Conservation (phyloP, 1,284 basidiomycete species). For the Cerrena zonata region DNA sequence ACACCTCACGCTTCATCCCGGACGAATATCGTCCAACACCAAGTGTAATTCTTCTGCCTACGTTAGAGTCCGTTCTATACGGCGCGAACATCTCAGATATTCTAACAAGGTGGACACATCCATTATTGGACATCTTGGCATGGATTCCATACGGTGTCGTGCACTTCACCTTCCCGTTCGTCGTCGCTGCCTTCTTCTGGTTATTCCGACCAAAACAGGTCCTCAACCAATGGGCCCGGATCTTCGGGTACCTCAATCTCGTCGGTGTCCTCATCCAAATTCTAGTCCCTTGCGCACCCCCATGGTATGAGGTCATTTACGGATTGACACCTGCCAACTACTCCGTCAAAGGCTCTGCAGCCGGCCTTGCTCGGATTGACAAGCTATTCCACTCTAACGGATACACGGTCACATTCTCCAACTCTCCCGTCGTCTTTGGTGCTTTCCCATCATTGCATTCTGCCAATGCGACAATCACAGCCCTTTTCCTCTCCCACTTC, state of each 20-base stretch:
- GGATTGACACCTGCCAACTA: conserved; percentile 94
- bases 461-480: conserved; percentile 86
- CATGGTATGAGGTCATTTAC: conserved; percentile 98
- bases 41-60: conserved; percentile 88
- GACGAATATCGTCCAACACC: conserved; percentile 70
- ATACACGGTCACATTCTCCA: conserved; percentile 83
- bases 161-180: conserved; percentile 82
- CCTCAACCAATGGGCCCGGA: conserved; percentile 81
- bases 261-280: conserved; percentile 87
- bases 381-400: conserved; percentile 73
- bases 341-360: conserved; percentile 85
- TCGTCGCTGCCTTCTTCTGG: conserved; percentile 75
- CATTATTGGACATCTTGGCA: conserved; percentile 84
- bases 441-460: conserved; percentile 95
- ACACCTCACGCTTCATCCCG: conserved; percentile 83
- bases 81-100: conserved; percentile 97
- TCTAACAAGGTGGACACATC: conserved; percentile 89
- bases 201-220: conserved; percentile 74
- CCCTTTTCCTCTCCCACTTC: conserved; percentile 91
- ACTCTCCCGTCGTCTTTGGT: conserved; percentile 91
- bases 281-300: conserved; percentile 86
- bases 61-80: conserved; percentile 89
- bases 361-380: conserved; percentile 90
- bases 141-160: conserved; percentile 95
- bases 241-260: conserved; percentile 93